Percentiles rank a stretch among this genome's conserved stretches.
Conservation (phyloP, 345 rosid species). For the Limnanthes douglasii region DNA sequence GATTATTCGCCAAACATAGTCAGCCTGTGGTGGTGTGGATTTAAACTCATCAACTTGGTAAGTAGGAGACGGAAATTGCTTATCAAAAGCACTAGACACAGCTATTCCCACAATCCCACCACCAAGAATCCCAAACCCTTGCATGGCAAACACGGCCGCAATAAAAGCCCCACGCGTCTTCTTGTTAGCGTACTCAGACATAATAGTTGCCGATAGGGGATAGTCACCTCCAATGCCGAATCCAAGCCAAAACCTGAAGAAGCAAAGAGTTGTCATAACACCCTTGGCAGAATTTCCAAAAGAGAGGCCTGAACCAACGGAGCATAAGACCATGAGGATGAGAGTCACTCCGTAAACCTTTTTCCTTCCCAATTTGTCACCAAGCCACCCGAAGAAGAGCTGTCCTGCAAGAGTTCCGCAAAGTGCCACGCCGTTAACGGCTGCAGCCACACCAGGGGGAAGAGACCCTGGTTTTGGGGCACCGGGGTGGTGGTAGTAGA, state of each 20-base stretch:
- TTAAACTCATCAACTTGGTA: conserved; percentile 16
- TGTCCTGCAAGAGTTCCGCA: conserved; percentile 45
- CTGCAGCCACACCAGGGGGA: conserved; percentile 28
- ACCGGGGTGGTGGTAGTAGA: conserved; percentile 28
- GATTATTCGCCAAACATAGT: conserved; percentile 43
- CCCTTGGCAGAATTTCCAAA: conserved; percentile 17
- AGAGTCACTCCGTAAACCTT: conserved; percentile 42
- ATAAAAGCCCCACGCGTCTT: conserved; percentile 71
- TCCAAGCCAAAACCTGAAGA: conserved; percentile 74
- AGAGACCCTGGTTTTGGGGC: conserved; percentile 22
- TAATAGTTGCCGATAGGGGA: conserved; percentile 73
- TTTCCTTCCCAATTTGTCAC: conserved; percentile 51
- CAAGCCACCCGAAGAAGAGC: conserved; percentile 63
- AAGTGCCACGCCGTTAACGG: conserved; percentile 44
- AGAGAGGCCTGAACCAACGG: conserved; percentile 38
- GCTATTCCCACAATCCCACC: conserved; percentile 49
- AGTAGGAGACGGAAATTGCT: conserved; percentile 23
- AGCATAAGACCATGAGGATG: conserved; percentile 32
- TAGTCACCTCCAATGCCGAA: conserved; percentile 79
- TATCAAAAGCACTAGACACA: conserved; percentile 19
- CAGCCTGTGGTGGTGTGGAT: conserved; percentile 50
- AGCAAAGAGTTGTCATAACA: conserved; percentile 38
- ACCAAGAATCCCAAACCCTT: conserved; percentile 58
- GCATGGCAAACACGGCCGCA: conserved; percentile 83
- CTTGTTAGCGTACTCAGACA: conserved; percentile 78